phyloP scores from a whole-genome alignment of 768 basidiomycete species.

The Tricholoma furcatifolium region DNA sequence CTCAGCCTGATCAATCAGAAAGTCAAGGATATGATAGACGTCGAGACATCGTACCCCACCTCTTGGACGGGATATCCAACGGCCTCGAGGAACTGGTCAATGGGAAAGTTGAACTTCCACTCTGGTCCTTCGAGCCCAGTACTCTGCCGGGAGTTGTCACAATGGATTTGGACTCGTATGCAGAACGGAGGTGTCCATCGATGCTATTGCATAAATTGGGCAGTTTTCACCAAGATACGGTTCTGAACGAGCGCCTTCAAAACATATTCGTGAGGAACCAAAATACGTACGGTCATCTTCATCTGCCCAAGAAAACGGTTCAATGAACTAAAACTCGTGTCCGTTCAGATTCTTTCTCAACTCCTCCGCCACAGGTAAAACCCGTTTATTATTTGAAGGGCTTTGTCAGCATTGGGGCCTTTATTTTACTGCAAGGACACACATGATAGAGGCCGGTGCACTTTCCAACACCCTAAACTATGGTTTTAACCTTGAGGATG shows the following conservation, averaged over 20 bases:
- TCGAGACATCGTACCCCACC: background rate
- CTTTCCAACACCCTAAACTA: too few relatives aligned
- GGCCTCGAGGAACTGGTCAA: background rate
- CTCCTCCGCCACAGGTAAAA: constrained; percentile 4
- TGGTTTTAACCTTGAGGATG: background rate
- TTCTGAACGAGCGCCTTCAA: background rate
- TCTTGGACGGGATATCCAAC: background rate
- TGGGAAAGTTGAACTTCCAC: background rate
- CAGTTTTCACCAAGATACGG: background rate
- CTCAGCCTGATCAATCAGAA: background rate
- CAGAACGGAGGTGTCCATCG: background rate
- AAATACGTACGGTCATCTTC: background rate
- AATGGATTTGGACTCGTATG: background rate
- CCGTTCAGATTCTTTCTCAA: constrained; percentile 1
- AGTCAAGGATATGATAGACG: background rate
- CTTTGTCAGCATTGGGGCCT: constrained; percentile 9
- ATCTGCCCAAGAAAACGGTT: background rate
- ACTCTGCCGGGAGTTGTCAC: background rate
- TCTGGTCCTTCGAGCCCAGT: background rate
- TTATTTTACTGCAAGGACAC: background rate
- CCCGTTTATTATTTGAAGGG: constrained; percentile 6
- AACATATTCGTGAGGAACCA: background rate
- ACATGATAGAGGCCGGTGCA: background rate
- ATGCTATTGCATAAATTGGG: background rate
- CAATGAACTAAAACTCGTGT: background rate